A percentile compares a stretch with the other conserved stretches of the same genome.
Conservation (phyloP, 2,329 filamentous ascomycete genomes). For the Aspergillus niger region DNA sequence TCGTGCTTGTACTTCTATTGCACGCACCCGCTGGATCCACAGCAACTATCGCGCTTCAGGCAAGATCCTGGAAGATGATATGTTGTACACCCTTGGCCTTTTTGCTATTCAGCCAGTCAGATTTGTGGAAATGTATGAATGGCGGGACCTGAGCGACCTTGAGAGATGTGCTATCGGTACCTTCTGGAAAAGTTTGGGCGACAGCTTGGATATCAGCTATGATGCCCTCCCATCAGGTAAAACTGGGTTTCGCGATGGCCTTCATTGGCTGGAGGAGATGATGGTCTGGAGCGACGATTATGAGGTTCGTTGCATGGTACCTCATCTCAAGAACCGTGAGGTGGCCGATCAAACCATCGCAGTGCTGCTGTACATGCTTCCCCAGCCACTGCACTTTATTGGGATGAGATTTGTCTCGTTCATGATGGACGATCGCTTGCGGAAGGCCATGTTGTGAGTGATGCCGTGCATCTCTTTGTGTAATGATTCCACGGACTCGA, state of each 20-base stretch:
- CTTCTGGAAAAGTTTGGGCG: constrained; percentile 71
- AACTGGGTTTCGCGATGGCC: constrained; percentile 51
- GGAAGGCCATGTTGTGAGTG: constrained; percentile 65
- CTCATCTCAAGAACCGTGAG: constrained; percentile 51
- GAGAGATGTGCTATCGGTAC: constrained; percentile 68
- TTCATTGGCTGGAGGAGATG: constrained; percentile 57
- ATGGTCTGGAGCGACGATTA: constrained; percentile 57
- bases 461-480: not conserved
- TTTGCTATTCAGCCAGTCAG: constrained; percentile 67
- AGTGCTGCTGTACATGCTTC: constrained; percentile 62
- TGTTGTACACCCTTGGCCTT: constrained; percentile 66
- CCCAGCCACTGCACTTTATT: constrained; percentile 47
- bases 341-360: constrained; percentile 62
- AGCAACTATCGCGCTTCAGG: constrained; percentile 57
- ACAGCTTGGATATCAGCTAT: constrained; percentile 66
- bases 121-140: constrained; percentile 69
- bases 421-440: constrained; percentile 65
- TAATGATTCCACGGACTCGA: not conserved
- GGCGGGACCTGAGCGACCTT: constrained; percentile 66
- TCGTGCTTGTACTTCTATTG: constrained; percentile 55
- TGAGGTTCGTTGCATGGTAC: constrained; percentile 62
- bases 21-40: constrained; percentile 67
- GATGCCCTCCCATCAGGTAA: constrained; percentile 45
- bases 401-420: constrained; percentile 57
- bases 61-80: constrained; percentile 63